phyloP scores from a whole-genome alignment of 2,329 filamentous ascomycete genomes.

The Aspergillus versicolor region DNA sequence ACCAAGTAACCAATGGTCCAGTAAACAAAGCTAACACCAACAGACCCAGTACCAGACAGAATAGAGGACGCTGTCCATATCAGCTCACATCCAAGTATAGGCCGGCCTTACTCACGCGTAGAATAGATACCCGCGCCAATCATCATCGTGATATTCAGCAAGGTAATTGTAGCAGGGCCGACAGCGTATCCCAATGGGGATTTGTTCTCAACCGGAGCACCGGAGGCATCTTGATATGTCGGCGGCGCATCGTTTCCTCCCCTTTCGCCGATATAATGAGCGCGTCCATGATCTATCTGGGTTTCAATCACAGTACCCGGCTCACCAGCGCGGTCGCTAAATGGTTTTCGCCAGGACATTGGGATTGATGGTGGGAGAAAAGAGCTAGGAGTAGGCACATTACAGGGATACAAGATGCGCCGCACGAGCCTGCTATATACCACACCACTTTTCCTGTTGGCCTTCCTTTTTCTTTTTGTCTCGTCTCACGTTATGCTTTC shows the following conservation, averaged over 20 bases:
- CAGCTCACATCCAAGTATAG: not conserved
- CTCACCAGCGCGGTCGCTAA: not conserved
- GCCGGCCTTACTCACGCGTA: conserved; percentile 51
- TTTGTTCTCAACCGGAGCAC: conserved; percentile 59
- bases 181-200: conserved; percentile 63
- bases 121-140: conserved; percentile 65
- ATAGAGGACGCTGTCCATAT: conserved; percentile 49
- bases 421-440: not conserved
- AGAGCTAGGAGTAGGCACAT: not conserved
- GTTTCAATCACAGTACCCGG: not conserved
- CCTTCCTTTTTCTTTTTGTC: not conserved
- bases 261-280: conserved; percentile 14
- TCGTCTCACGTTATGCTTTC: not conserved
- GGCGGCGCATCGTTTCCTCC: conserved; percentile 48
- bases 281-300: not conserved
- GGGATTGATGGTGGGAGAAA: not conserved
- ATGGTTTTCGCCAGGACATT: not conserved
- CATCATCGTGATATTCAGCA: conserved; percentile 63
- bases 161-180: conserved; percentile 55
- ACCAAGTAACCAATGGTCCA: conserved; percentile 65
- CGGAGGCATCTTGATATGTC: conserved; percentile 61
- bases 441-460: not conserved
- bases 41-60: conserved; percentile 58
- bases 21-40: conserved; percentile 62
- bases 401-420: not conserved